A percentile compares a stretch with the other conserved stretches of the same genome.
These are phyloP conservation scores for Pseudocercospora vitis DNA, from an alignment of 2,329 filamentous ascomycete genomes.

Conservation along the genomic window DNA sequence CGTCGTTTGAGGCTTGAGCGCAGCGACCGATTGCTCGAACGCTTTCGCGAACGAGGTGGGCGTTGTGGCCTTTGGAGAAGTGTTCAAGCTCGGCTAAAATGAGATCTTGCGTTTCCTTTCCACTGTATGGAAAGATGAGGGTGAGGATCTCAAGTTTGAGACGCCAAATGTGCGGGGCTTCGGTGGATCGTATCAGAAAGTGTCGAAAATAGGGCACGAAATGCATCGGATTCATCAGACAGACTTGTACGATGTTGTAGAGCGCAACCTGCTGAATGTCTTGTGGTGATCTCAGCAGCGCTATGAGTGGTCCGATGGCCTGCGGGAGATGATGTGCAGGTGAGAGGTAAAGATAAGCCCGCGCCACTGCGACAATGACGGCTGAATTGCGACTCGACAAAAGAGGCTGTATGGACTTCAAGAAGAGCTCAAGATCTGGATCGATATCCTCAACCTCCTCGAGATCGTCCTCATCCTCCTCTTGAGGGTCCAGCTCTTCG, in stretches of 20 bases:
- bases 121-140: slow-evolving; percentile 82
- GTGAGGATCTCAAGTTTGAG: slow-evolving; percentile 90
- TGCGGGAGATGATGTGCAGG: slow-evolving; percentile 72
- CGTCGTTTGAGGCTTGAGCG: slow-evolving; percentile 69
- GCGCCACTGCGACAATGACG: slow-evolving; percentile 82
- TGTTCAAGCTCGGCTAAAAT: slow-evolving; percentile 92
- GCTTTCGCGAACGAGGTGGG: slow-evolving; percentile 78
- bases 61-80: slow-evolving; percentile 75
- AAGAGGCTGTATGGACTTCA: slow-evolving; percentile 78
- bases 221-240: slow-evolving; percentile 69
- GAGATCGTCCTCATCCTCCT: slow-evolving; percentile 48
- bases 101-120: slow-evolving; percentile 73
- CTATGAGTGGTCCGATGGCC: slow-evolving; percentile 80
- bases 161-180: slow-evolving; percentile 79
- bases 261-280: slow-evolving; percentile 89
- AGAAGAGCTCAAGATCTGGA: slow-evolving; percentile 76
- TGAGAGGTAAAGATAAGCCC: slow-evolving; percentile 82
- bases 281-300: slow-evolving; percentile 76
- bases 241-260: slow-evolving; percentile 94
- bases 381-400: slow-evolving; percentile 91
- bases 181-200: slow-evolving; percentile 80
- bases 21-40: slow-evolving; percentile 92
- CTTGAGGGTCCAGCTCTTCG: slow-evolving; percentile 59
- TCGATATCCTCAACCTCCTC: slow-evolving; percentile 67
- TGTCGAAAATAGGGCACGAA: slow-evolving; percentile 88